Base-by-base conservation (phyloP, 192 early-diverging fungal species). In the Globomyces pollinis-pini region DNA sequence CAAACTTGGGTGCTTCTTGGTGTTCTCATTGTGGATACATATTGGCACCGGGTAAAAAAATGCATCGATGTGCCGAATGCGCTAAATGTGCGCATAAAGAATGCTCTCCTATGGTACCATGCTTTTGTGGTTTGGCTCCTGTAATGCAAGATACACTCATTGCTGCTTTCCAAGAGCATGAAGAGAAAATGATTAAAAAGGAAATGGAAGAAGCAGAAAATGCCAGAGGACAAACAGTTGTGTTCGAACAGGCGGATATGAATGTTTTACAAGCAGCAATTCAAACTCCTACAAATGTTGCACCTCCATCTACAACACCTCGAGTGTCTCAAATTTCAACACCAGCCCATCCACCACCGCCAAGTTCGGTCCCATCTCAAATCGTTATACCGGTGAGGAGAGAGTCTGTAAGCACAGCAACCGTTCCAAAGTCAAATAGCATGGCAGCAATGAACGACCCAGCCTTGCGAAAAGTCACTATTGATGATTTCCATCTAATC, bases 1-100 rank as follows among this genome's bases (percentile, higher is more conserved):
- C 86, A 45, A 93, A 89, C 59, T 77, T 94, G 35, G 85, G 83
- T 20, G 85, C 88, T 28, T 86, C 88, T 56, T 98, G 95, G 95
- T 98, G 95, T 68, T 84, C 78, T 50, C 95, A 98, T 70, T 98
- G 95, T 71, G 95, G 95, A 36, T 88, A 84, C 47, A 88, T 79
- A 23, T 39, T 74, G 24, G 53, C 75, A 5, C 65, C 65, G n/a
- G 74, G 73, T 29, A 34, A 59, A 18, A 70, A 70, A 21, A 62
- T 71, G 20, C 60, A 62, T 33, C 21, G 52, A 9, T 79, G 77
- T 51, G 28, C 57, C 12, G 77, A 77, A 32, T 79, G 77, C 47
- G 15, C 38, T 4, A 68, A 66, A 34, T 57, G 57, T 34, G 20
- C 50, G 11, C 77, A 79, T 59, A 56, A 47, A 20, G 63, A 77